Conservation (phyloP, 169 alveolate species). For the Plasmodium adleri region DNA sequence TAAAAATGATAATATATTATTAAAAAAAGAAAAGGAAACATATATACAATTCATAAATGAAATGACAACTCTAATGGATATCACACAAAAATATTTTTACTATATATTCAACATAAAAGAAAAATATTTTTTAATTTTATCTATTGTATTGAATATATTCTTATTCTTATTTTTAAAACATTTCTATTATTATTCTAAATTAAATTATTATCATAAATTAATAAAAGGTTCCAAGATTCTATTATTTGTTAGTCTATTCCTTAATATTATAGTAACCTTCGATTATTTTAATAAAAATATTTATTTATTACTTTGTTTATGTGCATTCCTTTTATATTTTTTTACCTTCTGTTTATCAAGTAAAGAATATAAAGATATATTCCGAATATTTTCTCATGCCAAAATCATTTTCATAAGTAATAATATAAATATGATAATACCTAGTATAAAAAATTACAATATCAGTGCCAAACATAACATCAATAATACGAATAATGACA, state of each 20-base stretch:
- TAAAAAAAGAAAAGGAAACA: conserved; percentile 30
- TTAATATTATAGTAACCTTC: conserved; percentile 12
- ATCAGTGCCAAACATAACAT: not conserved
- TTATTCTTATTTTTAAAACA: conserved; percentile 24
- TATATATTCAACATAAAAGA: conserved; percentile 22
- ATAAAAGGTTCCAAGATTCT: not conserved
- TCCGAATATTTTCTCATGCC: conserved; percentile 8
- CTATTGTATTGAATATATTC: conserved; percentile 9
- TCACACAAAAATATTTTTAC: conserved; percentile 64
- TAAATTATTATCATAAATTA: conserved; percentile 40
- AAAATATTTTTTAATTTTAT: conserved; percentile 28
- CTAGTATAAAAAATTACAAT: conserved; percentile 1
- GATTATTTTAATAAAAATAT: conserved; percentile 18
- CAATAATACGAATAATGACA: not conserved
- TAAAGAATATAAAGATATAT: conserved; percentile 31
- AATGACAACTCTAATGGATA: conserved; percentile 46
- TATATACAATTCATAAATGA: conserved; percentile 64
- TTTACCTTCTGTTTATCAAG: conserved; percentile 10
- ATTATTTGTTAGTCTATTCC: not conserved
- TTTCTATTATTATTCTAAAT: conserved; percentile 33
- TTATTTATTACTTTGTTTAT: conserved; percentile 2
- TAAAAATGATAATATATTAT: conserved; percentile 20
- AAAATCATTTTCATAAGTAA: conserved; percentile 13
- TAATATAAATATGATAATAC: not conserved
- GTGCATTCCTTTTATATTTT: conserved; percentile 13